phyloP scores from a whole-genome alignment of 139 green algal species.

The Chlorella ohadii region DNA sequence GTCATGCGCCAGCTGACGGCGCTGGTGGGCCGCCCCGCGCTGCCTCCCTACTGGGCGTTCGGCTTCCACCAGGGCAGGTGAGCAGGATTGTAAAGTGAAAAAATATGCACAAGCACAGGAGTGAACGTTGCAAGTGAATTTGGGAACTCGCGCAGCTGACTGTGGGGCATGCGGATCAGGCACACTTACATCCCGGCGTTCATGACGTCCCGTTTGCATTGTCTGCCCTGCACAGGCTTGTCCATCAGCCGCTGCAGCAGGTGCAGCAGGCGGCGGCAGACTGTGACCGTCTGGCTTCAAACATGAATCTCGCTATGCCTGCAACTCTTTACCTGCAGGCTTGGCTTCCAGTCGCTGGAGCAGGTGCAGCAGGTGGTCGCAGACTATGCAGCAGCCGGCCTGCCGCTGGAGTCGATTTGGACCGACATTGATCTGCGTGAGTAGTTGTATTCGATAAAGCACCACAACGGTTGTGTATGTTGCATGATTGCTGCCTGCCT shows the following conservation, averaged over 20 bases:
- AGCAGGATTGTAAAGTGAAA: too few relatives aligned
- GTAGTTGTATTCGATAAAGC: not conserved
- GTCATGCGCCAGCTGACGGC: constrained; percentile 78
- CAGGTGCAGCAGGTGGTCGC: constrained; percentile 62
- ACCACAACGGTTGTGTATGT: not conserved
- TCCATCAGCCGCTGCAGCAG: not conserved
- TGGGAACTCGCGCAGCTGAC: too few relatives aligned
- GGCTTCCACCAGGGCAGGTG: constrained; percentile 84
- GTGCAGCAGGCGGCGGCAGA: too few relatives aligned
- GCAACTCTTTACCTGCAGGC: constrained; percentile 12
- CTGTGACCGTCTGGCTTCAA: too few relatives aligned
- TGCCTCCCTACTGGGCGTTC: constrained; percentile 78
- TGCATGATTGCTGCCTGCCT: too few relatives aligned
- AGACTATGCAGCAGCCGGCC: constrained; percentile 53
- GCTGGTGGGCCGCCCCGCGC: constrained; percentile 70
- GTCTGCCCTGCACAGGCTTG: too few relatives aligned
- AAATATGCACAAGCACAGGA: too few relatives aligned
- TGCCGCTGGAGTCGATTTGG: constrained; percentile 80
- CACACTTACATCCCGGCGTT: too few relatives aligned
- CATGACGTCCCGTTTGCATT: too few relatives aligned
- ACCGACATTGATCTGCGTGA: constrained; percentile 55
- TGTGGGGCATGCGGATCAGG: too few relatives aligned
- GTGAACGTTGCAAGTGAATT: too few relatives aligned
- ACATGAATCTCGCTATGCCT: too few relatives aligned
- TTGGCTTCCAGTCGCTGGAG: constrained; percentile 62